A percentile compares a stretch with the other conserved stretches of the same genome.
Conservation (phyloP, 768 basidiomycete species). For the Calvatia gigantea region DNA sequence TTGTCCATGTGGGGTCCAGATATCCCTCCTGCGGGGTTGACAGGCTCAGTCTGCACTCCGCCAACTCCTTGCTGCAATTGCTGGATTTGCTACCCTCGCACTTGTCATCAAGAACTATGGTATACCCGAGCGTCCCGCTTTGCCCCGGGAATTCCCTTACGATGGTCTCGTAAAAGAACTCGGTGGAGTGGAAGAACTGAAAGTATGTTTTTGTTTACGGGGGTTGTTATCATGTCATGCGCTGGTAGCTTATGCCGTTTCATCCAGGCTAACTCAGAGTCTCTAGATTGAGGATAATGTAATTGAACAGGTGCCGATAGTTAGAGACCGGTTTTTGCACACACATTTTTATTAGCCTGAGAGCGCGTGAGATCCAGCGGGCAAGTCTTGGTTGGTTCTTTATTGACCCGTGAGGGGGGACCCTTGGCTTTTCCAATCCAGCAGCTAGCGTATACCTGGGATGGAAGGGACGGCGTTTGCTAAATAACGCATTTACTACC, state of each 20-base stretch:
- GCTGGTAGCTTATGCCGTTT: no score
- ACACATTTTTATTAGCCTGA: neutral
- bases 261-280: slow-evolving; percentile 46
- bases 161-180: slow-evolving; percentile 73
- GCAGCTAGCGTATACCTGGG: no score
- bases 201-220: slow-evolving; percentile 43
- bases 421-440: no score
- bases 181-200: slow-evolving; percentile 75
- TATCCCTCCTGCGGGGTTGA: slow-evolving; percentile 55
- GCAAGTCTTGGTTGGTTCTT: neutral
- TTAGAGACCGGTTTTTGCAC: neutral
- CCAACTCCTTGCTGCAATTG: slow-evolving; percentile 59
- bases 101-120: slow-evolving; percentile 52
- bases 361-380: neutral
- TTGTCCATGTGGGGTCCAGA: slow-evolving; percentile 90
- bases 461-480: no score
- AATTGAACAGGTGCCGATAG: slow-evolving; percentile 11
- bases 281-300: slow-evolving; percentile 35
- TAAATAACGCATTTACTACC: no score
- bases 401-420: neutral
- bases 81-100: slow-evolving; percentile 64
- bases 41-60: slow-evolving; percentile 46
- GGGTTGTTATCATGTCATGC: no score
- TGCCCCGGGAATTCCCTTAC: slow-evolving; percentile 76
- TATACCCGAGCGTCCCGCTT: slow-evolving; percentile 58